Conservation (phyloP, 225 moss, liverwort and hornwort genomes). For the Anthoceros angustus region DNA sequence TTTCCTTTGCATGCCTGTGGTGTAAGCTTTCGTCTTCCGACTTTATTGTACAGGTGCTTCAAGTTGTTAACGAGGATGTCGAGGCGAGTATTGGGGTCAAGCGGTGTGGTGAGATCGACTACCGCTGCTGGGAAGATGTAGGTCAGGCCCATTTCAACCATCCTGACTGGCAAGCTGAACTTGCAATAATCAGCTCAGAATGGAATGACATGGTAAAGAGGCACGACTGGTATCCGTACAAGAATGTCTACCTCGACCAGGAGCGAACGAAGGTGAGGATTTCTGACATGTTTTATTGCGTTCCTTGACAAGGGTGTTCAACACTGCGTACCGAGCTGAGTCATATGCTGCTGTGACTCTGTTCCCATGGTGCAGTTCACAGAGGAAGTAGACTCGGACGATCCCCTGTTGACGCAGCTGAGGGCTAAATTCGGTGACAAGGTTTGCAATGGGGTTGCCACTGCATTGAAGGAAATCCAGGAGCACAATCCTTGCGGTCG, state of each 20-base stretch:
- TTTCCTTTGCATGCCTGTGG: slow-evolving; percentile 10
- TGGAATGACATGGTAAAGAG: slow-evolving; percentile 10
- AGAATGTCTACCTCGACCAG: slow-evolving; percentile 15
- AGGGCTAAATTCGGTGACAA: slow-evolving; percentile 17
- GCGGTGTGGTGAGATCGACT: slow-evolving; percentile 16
- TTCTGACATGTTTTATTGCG: not conserved
- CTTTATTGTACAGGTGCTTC: not conserved
- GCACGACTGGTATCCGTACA: slow-evolving; percentile 19
- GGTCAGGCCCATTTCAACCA: slow-evolving; percentile 15
- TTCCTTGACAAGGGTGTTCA: not conserved
- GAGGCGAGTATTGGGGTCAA: slow-evolving; percentile 22
- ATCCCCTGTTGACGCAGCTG: slow-evolving; percentile 17
- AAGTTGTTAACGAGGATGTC: slow-evolving; percentile 16
- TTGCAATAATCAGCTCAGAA: not conserved
- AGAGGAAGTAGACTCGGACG: slow-evolving; percentile 12
- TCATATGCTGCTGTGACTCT: not conserved
- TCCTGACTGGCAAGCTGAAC: not conserved
- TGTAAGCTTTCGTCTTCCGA: not conserved
- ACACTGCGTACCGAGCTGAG: not conserved
- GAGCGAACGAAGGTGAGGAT: slow-evolving; percentile 15
- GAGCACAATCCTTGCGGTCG: slow-evolving; percentile 33
- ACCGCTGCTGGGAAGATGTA: slow-evolving; percentile 22
- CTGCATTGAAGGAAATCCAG: slow-evolving; percentile 21
- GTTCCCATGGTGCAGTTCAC: slow-evolving; percentile 15
- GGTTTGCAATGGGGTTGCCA: slow-evolving; percentile 22